Conservation (phyloP, 2,329 filamentous ascomycete genomes). For the Arachnopeziza araneosa region DNA sequence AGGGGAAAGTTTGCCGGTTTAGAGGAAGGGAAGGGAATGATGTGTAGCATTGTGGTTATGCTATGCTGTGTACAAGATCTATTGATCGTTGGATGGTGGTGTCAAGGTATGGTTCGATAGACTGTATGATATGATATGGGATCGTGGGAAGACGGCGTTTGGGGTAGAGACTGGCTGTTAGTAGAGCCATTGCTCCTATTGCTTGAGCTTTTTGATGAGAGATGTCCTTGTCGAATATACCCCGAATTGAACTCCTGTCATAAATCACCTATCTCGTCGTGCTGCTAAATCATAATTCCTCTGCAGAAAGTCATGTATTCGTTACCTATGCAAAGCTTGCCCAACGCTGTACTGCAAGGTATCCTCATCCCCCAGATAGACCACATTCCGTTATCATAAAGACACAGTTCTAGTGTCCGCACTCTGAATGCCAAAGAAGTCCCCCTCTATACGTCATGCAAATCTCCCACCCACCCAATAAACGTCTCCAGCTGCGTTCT, state of each 20-base stretch:
- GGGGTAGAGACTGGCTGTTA: slow-evolving; percentile 7
- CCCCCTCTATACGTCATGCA: slow-evolving; percentile 14
- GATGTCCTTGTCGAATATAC: slow-evolving; percentile 9
- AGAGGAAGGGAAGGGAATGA: slow-evolving; percentile 26
- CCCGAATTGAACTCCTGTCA: not conserved
- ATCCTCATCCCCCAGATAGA: slow-evolving; percentile 14
- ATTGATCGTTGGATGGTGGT: slow-evolving; percentile 1
- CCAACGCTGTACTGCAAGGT: slow-evolving; percentile 1
- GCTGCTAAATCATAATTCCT: not conserved
- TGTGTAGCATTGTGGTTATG: too few species aligned
- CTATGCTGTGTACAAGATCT: not conserved
- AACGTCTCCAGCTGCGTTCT: slow-evolving; percentile 14
- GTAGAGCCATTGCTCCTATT: slow-evolving; percentile 18
- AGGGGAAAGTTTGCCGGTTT: slow-evolving; percentile 77
- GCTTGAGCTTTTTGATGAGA: slow-evolving; percentile 1
- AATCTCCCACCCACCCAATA: slow-evolving; percentile 7
- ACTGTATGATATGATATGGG: slow-evolving; percentile 1
- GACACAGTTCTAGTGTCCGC: slow-evolving; percentile 27
- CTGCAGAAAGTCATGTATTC: slow-evolving; percentile 19
- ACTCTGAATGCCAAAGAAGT: slow-evolving; percentile 19
- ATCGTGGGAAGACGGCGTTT: slow-evolving; percentile 14
- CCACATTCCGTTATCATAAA: slow-evolving; percentile 8
- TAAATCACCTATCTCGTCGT: not conserved
- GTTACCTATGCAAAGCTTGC: slow-evolving; percentile 25
- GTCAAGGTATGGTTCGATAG: not conserved